phyloP scores from a whole-genome alignment of 192 early-diverging fungal species.

The Entomortierella parvispora region DNA sequence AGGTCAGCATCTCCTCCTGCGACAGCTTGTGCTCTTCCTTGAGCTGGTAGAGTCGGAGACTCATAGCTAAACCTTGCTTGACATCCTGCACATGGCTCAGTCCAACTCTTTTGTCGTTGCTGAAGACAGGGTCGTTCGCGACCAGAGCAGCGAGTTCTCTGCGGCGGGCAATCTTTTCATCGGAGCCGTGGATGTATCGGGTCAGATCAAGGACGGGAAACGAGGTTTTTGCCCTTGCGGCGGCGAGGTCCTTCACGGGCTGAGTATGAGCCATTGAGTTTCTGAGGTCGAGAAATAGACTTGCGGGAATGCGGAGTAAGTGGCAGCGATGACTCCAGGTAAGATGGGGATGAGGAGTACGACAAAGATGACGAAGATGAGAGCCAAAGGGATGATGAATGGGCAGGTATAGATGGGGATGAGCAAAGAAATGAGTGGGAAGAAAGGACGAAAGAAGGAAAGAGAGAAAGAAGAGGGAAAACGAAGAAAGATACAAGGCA shows the following conservation, averaged over 20 bases:
- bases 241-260: conserved; percentile 36
- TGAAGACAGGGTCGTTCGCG: conserved; percentile 41
- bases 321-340: not conserved
- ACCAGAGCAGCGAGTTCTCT: conserved; percentile 27
- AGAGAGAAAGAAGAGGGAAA: not conserved
- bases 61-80: conserved; percentile 66
- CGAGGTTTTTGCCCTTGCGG: conserved; percentile 30
- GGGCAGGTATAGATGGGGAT: not conserved
- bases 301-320: not conserved
- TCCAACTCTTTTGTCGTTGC: conserved; percentile 22
- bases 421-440: not conserved
- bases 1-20: conserved; percentile 63
- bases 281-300: not conserved
- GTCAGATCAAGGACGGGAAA: conserved; percentile 41
- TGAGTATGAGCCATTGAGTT: conserved; percentile 24
- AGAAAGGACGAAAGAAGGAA: not conserved
- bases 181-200: conserved; percentile 49
- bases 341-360: not conserved
- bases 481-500: no score
- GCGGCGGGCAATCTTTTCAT: conserved; percentile 24
- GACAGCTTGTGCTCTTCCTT: conserved; percentile 64
- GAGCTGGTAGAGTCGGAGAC: conserved; percentile 67
- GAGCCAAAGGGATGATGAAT: not conserved
- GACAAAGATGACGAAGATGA: conserved; percentile 4
- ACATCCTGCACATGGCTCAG: conserved; percentile 66